Base-by-base conservation (phyloP, 2,329 filamentous ascomycete species). In the Aspergillus felis region DNA sequence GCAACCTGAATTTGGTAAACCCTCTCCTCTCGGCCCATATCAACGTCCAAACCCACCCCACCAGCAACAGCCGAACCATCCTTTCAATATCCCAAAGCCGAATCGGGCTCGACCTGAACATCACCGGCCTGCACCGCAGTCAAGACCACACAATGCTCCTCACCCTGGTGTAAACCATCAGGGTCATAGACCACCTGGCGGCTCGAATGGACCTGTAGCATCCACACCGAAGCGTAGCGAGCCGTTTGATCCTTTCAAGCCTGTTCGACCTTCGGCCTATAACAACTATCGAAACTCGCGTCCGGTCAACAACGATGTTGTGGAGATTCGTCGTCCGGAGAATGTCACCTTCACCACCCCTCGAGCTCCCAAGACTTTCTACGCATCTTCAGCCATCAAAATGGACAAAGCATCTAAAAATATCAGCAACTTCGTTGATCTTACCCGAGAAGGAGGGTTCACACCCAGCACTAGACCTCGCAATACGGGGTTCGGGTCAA, bases 1-100 rank as follows among this genome's bases (percentile, higher is more conserved):
- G 4, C 72, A 77, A 32, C 76, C 81, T 42, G 79, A 85, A 64
- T 87, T 87, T 65, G 84, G 84, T 53, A 81, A 82, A 64, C 77
- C 84, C 1, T 85, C 83, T 60, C 82, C 83, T 17, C 71, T 87
- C 56, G 76, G 82, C 35, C 68, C 65, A 50, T 64, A 61, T 28
- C 73, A 62, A 77, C 80, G 67, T 74, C 81, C 29, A 35, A 32
- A 24, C 50, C 50, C 28, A 4, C 29, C 20, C 2, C 29, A 51
- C 1, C 28, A 35, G 24, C 29, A 57, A 14, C 57, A 60, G 64
- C 75, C 68, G 66, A 79, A 73, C 61, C 69, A 78, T 59, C 73
- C 79, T 5, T 84, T 84, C 72, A 82, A 82, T 56, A 76, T 81
- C 47, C 80, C 81, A 6, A 81, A 79, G 63, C 68, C 74, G 20